Evolutionary conservation across 192 early-diverging fungal genomes (phyloP), one percentile per base, ranked within the genome.

Genomic region (Mortierella alpina): DNA sequence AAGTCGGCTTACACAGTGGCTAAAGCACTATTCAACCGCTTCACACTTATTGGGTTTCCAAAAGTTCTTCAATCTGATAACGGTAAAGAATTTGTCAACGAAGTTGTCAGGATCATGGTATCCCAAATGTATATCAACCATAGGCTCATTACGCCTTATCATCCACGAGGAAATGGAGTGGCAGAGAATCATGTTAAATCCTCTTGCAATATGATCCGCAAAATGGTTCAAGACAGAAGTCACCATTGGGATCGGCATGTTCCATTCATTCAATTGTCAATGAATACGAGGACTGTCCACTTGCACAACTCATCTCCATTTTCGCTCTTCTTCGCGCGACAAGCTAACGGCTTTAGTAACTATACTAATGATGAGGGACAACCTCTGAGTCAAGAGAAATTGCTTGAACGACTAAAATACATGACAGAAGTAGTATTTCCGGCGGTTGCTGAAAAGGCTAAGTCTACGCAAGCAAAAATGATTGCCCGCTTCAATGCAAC

Each of bases 31-130:
- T 47, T 58, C 23, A 23, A 58, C 12, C 31, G 12, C 31, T 5
- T 58, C 31, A 60, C 41, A 5, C 18, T 42, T 10, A 60, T 62
- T 62, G 45, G 60, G 7, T 73, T 65, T 54, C 71, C 2, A 31
- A 56, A 6, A 39, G 31, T 65, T 22, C 23, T 84, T 3, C 85
- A 84, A 55, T 74, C 72, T 14, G 72, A 74, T 42, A 74, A 89
- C 63, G 86, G 86, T 15, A 77, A 68, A 46, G 88, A 87, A 53
- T 87, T 87, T 46, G 81, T 80, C 5, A 87, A 84, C 45, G 23
- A 61, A 55, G 23, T 80, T 44, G n/a, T 89, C 8, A 57, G 44
- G 20, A 54, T 17, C 10, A 55, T 86, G 40, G 57, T 51, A 7
- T 59, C 15, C 11, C 31, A 31, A 31, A 31, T 72, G 13, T 59